Percentiles rank a stretch among this genome's conserved stretches.
Evolutionary conservation across 495 filamentous ascomycete genomes (phyloP).

Genomic region (Viridothelium virens): DNA sequence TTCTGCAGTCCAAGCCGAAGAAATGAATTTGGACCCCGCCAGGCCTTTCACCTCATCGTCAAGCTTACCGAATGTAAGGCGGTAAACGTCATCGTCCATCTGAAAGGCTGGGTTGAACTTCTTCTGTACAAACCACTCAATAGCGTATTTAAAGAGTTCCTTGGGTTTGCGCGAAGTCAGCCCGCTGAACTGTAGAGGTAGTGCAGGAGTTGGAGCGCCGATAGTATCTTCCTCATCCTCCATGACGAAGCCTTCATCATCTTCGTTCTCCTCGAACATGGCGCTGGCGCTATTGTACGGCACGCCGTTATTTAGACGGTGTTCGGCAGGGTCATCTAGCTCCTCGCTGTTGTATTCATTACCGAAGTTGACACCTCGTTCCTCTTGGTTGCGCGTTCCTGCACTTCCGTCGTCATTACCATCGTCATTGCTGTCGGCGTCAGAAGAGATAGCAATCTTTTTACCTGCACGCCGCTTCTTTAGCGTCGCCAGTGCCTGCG

Average conservation of each 20-base stretch:
- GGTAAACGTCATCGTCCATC: constrained; percentile 56
- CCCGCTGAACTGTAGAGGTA: constrained; percentile 62
- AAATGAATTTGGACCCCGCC: constrained; percentile 63
- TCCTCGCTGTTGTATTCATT: constrained; percentile 14
- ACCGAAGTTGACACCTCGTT: not conserved
- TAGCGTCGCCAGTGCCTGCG: constrained; percentile 30
- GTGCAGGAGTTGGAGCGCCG: constrained; percentile 48
- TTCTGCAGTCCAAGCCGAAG: constrained; percentile 60
- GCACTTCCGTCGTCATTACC: constrained; percentile 23
- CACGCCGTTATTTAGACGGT: not conserved
- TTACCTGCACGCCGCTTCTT: constrained; percentile 27
- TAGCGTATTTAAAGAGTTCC: constrained; percentile 67
- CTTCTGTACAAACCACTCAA: constrained; percentile 77
- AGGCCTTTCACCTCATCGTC: constrained; percentile 63
- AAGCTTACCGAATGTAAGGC: constrained; percentile 64
- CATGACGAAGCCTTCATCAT: constrained; percentile 60
- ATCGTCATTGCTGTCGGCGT: not conserved
- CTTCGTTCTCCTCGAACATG: constrained; percentile 43
- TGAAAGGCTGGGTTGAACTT: constrained; percentile 70
- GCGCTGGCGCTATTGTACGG: constrained; percentile 10
- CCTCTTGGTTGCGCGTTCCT: constrained; percentile 14
- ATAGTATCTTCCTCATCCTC: constrained; percentile 58
- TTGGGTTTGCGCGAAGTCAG: constrained; percentile 60
- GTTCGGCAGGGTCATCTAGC: constrained; percentile 12
- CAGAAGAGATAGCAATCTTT: constrained; percentile 6